phyloP scores from a whole-genome alignment of 2,329 filamentous ascomycete genomes.

The Tolypocladium paradoxum region DNA sequence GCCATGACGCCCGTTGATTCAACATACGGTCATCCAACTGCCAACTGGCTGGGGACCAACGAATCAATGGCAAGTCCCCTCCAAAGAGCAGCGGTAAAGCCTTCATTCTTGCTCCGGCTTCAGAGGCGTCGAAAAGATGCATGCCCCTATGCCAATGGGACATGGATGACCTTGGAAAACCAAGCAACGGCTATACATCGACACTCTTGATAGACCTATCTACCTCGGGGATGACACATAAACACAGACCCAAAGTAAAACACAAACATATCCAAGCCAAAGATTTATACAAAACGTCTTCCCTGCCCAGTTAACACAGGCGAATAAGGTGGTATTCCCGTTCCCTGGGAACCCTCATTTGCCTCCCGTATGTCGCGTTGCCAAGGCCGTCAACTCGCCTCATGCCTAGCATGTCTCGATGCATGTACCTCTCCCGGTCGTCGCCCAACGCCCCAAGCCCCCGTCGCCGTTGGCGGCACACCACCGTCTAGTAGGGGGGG shows the following conservation, averaged over 20 bases:
- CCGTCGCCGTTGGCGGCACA: background rate
- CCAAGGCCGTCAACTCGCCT: background rate
- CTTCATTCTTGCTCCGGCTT: too few relatives aligned
- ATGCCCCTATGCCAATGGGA: background rate
- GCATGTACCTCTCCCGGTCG: background rate
- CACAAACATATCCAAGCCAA: constrained; percentile 1
- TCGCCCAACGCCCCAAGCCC: background rate
- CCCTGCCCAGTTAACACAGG: background rate
- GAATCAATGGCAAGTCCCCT: background rate
- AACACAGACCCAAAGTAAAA: background rate
- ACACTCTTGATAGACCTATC: background rate
- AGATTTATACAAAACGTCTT: constrained; percentile 3
- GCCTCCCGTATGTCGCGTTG: background rate
- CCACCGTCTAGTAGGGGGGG: constrained; percentile 33
- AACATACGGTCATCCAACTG: background rate
- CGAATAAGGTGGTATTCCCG: background rate
- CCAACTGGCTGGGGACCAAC: background rate
- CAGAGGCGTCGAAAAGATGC: too few relatives aligned
- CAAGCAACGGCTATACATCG: background rate
- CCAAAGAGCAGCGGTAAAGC: too few relatives aligned
- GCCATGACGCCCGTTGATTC: background rate
- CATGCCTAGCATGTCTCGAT: background rate
- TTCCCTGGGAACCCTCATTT: background rate
- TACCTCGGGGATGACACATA: background rate
- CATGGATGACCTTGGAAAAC: too few relatives aligned